A percentile compares a stretch with the other conserved stretches of the same genome.
These are phyloP conservation scores for Hemileccinum rubropunctum DNA, from an alignment of 768 basidiomycete species.

Conservation along the genomic window DNA sequence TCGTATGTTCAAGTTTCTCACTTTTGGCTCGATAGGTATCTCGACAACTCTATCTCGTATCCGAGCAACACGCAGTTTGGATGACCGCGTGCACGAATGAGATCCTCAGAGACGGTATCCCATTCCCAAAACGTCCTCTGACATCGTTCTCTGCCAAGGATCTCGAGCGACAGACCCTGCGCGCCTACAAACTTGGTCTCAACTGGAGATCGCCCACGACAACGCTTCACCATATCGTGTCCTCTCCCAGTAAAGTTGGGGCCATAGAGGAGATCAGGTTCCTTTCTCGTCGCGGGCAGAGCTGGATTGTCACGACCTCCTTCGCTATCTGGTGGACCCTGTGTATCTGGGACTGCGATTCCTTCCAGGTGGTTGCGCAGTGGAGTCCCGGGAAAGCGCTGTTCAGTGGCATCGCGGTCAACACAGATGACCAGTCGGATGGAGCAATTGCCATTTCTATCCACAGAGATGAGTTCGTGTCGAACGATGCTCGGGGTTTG, in stretches of 20 bases:
- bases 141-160: constrained; percentile 37
- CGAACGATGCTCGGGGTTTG: constrained; percentile 5
- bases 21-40: constrained; percentile 41
- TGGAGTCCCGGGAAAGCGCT: constrained; percentile 56
- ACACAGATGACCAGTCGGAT: constrained; percentile 42
- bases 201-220: constrained; percentile 43
- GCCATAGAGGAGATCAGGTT: constrained; percentile 54
- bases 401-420: constrained; percentile 52
- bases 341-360: constrained; percentile 46
- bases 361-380: constrained; percentile 35
- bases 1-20: background rate
- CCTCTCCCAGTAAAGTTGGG: constrained; percentile 33
- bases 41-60: constrained; percentile 43
- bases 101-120: constrained; percentile 45
- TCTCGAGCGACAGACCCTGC: constrained; percentile 44
- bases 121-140: constrained; percentile 44
- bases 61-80: constrained; percentile 55
- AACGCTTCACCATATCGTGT: constrained; percentile 17
- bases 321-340: constrained; percentile 61
- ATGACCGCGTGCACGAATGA: constrained; percentile 43
- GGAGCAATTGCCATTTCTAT: constrained; percentile 52
- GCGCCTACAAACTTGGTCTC: constrained; percentile 45
- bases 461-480: constrained; percentile 44
- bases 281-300: constrained; percentile 42
- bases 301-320: constrained; percentile 51